Percentiles rank a stretch among this genome's conserved stretches.
Evolutionary conservation across 2,329 filamentous ascomycete genomes (phyloP).

Genomic region (Raffaelea ambrosiae): DNA sequence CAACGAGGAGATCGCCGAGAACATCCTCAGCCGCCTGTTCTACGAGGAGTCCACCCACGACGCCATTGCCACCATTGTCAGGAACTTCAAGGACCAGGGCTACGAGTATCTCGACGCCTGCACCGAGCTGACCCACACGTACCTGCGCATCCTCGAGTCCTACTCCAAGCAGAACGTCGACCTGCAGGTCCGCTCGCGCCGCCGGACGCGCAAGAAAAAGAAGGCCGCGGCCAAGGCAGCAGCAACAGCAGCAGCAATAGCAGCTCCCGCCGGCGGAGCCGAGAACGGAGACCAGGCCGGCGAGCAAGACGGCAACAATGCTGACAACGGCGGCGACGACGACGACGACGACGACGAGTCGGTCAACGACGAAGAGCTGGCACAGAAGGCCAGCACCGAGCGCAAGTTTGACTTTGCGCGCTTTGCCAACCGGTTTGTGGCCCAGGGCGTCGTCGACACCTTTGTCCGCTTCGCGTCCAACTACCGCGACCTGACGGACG

Average conservation of each 20-base stretch:
- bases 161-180: slow-evolving; percentile 95
- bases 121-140: slow-evolving; percentile 86
- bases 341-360: slow-evolving; percentile 59
- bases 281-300: slow-evolving; percentile 49
- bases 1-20: slow-evolving; percentile 97
- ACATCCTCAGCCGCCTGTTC: slow-evolving; percentile 94
- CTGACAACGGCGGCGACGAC: slow-evolving; percentile 46
- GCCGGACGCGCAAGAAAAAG: slow-evolving; percentile 64
- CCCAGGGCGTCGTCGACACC: slow-evolving; percentile 79
- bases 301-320: slow-evolving; percentile 43
- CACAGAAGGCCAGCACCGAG: slow-evolving; percentile 65
- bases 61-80: slow-evolving; percentile 67
- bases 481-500: slow-evolving; percentile 69
- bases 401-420: slow-evolving; percentile 89
- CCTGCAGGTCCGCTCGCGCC: slow-evolving; percentile 80
- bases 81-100: slow-evolving; percentile 86
- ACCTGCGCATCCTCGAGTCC: slow-evolving; percentile 80
- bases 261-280: slow-evolving; percentile 19
- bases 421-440: slow-evolving; percentile 72
- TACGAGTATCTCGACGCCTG: slow-evolving; percentile 89
- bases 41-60: slow-evolving; percentile 96
- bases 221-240: slow-evolving; percentile 42
- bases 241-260: slow-evolving; percentile 15
- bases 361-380: slow-evolving; percentile 62
- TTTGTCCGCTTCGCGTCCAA: slow-evolving; percentile 73